Conservation (phyloP, 2,329 filamentous ascomycete genomes). For the Beauveria sp. region DNA sequence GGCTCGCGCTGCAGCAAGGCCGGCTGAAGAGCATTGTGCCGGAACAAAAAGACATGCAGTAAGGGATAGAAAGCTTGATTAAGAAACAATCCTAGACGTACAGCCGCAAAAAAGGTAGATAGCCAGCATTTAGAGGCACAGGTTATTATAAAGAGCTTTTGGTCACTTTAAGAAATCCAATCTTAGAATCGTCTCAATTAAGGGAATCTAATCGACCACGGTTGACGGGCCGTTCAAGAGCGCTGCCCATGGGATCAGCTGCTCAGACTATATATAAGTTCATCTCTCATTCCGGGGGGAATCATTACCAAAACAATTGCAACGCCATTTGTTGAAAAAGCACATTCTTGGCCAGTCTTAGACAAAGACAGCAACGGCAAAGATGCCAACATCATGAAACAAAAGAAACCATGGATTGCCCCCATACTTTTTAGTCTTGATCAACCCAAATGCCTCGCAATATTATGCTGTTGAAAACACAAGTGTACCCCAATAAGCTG, state of each 20-base stretch:
- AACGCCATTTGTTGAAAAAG: constrained; percentile 35
- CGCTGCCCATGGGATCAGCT: neutral
- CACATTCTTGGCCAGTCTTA: constrained; percentile 20
- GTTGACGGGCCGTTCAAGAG: constrained; percentile 33
- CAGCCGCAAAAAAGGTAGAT: neutral
- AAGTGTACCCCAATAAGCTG: constrained; percentile 28
- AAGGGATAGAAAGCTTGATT: neutral
- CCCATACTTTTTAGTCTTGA: constrained; percentile 17
- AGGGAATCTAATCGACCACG: constrained; percentile 29
- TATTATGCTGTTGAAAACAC: constrained; percentile 38
- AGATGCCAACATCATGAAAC: constrained; percentile 12
- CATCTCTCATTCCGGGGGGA: constrained; percentile 24
- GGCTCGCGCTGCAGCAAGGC: constrained; percentile 52
- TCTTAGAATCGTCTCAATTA: constrained; percentile 15
- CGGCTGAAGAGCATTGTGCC: constrained; percentile 62
- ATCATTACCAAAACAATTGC: constrained; percentile 28
- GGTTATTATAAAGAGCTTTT: no score
- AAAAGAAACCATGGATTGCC: constrained; percentile 18
- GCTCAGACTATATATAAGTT: constrained; percentile 13
- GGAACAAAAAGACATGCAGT: constrained; percentile 47
- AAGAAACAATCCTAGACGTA: neutral
- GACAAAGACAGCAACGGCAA: neutral
- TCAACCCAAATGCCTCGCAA: constrained; percentile 31
- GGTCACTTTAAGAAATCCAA: no score
- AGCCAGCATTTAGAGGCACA: no score